A percentile compares a stretch with the other conserved stretches of the same genome.
Conservation (phyloP, 202 grass and related monocot genomes). For the Brachypodium distachyon region DNA sequence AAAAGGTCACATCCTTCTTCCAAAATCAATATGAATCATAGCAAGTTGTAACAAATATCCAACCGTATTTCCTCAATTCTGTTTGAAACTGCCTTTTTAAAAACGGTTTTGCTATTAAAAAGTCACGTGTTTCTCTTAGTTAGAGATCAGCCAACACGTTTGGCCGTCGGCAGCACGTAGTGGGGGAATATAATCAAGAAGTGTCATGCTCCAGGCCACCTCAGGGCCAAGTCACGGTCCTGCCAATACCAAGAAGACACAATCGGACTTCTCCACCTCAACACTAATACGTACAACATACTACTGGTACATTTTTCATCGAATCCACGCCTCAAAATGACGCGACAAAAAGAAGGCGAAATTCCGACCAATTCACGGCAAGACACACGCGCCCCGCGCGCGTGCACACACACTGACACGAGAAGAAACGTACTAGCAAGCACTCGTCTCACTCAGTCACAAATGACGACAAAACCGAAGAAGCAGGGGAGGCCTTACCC, state of each 20-base stretch:
- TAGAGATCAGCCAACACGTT: no score
- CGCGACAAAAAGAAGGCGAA: not conserved
- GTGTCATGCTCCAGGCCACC: not conserved
- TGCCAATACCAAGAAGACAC: not conserved
- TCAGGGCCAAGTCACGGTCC: not conserved
- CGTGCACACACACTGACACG: not conserved
- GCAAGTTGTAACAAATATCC: not conserved
- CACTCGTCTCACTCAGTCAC: not conserved
- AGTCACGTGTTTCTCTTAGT: no score
- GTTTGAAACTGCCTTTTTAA: not conserved
- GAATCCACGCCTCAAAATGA: not conserved
- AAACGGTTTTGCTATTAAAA: no score
- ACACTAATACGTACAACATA: not conserved
- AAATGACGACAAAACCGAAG: not conserved
- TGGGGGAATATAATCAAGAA: no score
- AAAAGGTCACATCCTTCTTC: not conserved
- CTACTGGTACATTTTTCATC: conserved; percentile 18
- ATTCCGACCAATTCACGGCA: not conserved
- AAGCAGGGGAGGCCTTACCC: conserved; percentile 44
- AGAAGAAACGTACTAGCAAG: not conserved
- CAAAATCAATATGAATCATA: not conserved
- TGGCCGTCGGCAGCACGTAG: no score
- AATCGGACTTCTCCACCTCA: not conserved
- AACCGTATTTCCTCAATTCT: not conserved
- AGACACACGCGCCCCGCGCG: not conserved